Conservation (phyloP, 495 filamentous ascomycete species). For the Penicillium bialowiezense region DNA sequence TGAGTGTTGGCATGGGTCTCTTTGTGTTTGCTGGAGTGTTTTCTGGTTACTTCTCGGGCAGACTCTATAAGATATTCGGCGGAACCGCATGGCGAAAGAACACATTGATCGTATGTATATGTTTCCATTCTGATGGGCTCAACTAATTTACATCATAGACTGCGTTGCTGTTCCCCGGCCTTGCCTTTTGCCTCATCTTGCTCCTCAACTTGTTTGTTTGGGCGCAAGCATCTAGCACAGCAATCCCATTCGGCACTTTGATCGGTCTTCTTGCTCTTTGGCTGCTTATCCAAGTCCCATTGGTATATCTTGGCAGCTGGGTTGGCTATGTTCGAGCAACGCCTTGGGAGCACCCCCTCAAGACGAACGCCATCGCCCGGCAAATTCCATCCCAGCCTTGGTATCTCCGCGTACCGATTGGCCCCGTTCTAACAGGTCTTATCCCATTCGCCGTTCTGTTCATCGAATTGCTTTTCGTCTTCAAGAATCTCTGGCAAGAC, state of each 20-base stretch:
- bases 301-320: slow-evolving; percentile 85
- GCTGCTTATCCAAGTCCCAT: slow-evolving; percentile 85
- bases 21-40: slow-evolving; percentile 88
- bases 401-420: slow-evolving; percentile 65
- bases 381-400: slow-evolving; percentile 78
- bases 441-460: slow-evolving; percentile 92
- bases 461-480: slow-evolving; percentile 90
- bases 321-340: slow-evolving; percentile 64
- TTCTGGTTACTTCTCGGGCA: slow-evolving; percentile 88
- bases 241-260: slow-evolving; percentile 84
- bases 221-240: slow-evolving; percentile 88
- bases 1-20: slow-evolving; percentile 81
- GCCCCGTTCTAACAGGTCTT: slow-evolving; percentile 72
- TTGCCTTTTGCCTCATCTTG: slow-evolving; percentile 76
- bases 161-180: slow-evolving; percentile 78
- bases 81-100: slow-evolving; percentile 79
- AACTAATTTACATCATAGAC: slow-evolving; percentile 47
- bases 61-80: slow-evolving; percentile 85
- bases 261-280: slow-evolving; percentile 75
- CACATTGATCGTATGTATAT: slow-evolving; percentile 58
- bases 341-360: slow-evolving; percentile 85
- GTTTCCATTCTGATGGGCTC: background rate
- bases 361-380: slow-evolving; percentile 69
- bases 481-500: slow-evolving; percentile 88
- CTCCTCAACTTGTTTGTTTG: slow-evolving; percentile 91